phyloP scores from a whole-genome alignment of 805 yeast species.

The Scheffersomyces amazonensis region DNA sequence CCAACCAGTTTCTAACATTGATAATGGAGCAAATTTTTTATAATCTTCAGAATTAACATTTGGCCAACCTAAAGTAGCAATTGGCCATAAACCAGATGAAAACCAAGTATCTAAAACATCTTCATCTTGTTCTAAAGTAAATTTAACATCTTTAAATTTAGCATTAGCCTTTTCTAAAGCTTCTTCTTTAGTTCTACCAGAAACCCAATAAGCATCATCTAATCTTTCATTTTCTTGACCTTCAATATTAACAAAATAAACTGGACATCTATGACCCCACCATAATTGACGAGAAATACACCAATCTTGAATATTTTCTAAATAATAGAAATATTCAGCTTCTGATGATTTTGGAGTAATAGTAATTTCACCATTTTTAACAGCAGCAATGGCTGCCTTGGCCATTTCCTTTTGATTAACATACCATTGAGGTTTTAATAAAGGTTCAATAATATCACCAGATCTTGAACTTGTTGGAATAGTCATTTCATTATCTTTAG shows the following conservation, averaged over 20 bases:
- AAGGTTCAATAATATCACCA: slow-evolving; percentile 95
- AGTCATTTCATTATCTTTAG: slow-evolving; percentile 93
- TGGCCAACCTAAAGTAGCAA: slow-evolving; percentile 97
- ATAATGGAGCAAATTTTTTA: slow-evolving; percentile 81
- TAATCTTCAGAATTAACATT: slow-evolving; percentile 62
- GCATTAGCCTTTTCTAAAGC: slow-evolving; percentile 77
- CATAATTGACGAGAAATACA: slow-evolving; percentile 90
- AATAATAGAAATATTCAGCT: slow-evolving; percentile 92
- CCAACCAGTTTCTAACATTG: slow-evolving; percentile 98
- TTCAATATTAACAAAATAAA: slow-evolving; percentile 80
- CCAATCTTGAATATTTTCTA: slow-evolving; percentile 97
- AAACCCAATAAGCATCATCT: slow-evolving; percentile 81
- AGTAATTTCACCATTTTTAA: slow-evolving; percentile 72
- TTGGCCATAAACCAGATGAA: slow-evolving; percentile 97
- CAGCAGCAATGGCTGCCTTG: slow-evolving; percentile 79
- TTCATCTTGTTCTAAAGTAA: slow-evolving; percentile 88
- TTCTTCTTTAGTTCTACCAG: slow-evolving; percentile 81
- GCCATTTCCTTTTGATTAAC: slow-evolving; percentile 91
- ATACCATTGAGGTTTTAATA: slow-evolving; percentile 99
- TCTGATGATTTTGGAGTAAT: slow-evolving; percentile 89
- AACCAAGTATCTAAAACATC: slow-evolving; percentile 99
- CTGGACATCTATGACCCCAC: slow-evolving; percentile 99
- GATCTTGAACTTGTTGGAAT: slow-evolving; percentile 94
- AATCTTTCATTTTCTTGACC: slow-evolving; percentile 62
- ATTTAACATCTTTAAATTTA: slow-evolving; percentile 68